phyloP scores from a whole-genome alignment of 164 flowering plant species.

The Aristolochia contorta region DNA sequence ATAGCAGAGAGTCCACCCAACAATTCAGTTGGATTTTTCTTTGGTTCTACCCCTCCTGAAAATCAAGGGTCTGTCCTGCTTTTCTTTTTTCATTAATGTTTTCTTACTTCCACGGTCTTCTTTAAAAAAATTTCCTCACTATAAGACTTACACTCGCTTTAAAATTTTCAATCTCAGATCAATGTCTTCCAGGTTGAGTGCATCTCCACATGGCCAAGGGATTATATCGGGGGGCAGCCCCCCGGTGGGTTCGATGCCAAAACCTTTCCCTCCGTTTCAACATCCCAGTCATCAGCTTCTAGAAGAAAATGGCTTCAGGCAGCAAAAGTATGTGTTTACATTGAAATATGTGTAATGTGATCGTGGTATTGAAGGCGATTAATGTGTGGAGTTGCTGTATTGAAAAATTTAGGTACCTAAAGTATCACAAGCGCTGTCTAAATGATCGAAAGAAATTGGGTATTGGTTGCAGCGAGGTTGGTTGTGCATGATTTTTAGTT shows the following conservation, averaged over 20 bases:
- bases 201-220: slow-evolving; percentile 52
- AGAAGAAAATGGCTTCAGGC: slow-evolving; percentile 90
- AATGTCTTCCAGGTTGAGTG: slow-evolving; percentile 65
- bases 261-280: slow-evolving; percentile 88
- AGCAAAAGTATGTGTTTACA: slow-evolving; percentile 61
- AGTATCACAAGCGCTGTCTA: slow-evolving; percentile 77
- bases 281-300: slow-evolving; percentile 96
- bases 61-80: slow-evolving; percentile 50
- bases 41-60: slow-evolving; percentile 91
- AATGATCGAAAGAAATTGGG: slow-evolving; percentile 80
- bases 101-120: neutral
- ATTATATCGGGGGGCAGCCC: slow-evolving; percentile 66
- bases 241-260: slow-evolving; percentile 89
- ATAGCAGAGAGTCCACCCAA: slow-evolving; percentile 93
- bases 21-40: slow-evolving; percentile 86
- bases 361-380: neutral
- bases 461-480: slow-evolving; percentile 95
- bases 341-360: neutral
- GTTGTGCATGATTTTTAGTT: neutral
- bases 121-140: neutral
- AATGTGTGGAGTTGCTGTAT: neutral
- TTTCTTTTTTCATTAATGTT: neutral
- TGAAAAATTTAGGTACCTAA: slow-evolving; percentile 57
- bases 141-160: neutral
- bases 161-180: slow-evolving; percentile 24